Conservation (phyloP, 352 stramenopile species). For the Thraustotheca clavata region DNA sequence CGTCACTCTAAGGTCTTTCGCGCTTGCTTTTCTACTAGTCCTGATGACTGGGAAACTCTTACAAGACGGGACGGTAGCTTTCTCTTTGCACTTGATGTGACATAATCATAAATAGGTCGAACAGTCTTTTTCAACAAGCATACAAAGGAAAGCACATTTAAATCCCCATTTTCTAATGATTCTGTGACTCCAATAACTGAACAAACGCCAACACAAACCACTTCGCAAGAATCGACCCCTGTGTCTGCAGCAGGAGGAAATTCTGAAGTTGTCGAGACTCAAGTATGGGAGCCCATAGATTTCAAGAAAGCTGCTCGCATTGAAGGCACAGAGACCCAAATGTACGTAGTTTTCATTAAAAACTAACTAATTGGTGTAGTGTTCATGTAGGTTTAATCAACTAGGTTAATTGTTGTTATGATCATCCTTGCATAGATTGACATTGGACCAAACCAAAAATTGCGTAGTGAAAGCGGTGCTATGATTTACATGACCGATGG, state of each 20-base stretch:
- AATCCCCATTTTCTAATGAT: background rate
- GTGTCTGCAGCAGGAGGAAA: background rate
- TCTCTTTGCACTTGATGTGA: no score
- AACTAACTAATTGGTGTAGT: background rate
- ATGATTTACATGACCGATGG: conserved; percentile 96
- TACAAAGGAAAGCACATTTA: conserved; percentile 16
- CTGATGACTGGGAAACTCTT: conserved; percentile 14
- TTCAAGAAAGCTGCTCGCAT: conserved; percentile 70
- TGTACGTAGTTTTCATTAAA: conserved; percentile 30
- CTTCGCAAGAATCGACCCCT: background rate
- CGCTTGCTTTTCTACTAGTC: background rate
- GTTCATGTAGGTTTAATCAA: conserved; percentile 11
- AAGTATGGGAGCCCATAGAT: conserved; percentile 70
- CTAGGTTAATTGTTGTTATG: background rate
- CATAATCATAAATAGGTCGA: conserved; percentile 1
- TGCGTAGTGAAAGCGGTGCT: conserved; percentile 87
- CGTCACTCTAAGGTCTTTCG: background rate
- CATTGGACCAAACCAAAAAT: conserved; percentile 83
- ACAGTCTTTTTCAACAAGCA: conserved; percentile 15
- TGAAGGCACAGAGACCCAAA: conserved; percentile 81
- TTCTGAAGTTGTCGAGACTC: conserved; percentile 34
- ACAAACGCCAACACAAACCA: background rate
- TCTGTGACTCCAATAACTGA: background rate
- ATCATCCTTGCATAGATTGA: conserved; percentile 41
- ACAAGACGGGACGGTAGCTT: conserved; percentile 11